A percentile compares a stretch with the other conserved stretches of the same genome.
Evolutionary conservation across 768 basidiomycete genomes (phyloP).

Genomic region (Termitomyces sp.): DNA sequence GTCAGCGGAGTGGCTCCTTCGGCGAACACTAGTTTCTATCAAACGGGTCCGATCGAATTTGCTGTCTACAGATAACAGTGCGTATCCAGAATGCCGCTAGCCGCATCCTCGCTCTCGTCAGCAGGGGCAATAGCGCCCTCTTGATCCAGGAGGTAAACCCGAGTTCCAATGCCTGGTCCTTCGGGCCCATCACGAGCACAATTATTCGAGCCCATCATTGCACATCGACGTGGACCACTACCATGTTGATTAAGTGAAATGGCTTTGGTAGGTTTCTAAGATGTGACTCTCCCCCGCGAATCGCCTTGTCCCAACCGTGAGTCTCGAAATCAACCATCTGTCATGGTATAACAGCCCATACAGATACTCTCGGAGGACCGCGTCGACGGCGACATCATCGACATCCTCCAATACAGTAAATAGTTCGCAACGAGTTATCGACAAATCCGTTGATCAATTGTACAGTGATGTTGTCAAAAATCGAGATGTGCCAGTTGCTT

Average conservation of each 20-base stretch:
- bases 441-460: background rate
- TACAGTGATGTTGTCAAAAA: background rate
- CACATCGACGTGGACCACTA: background rate
- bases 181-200: conserved; percentile 5
- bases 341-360: background rate
- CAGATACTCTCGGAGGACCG: conserved; percentile 8
- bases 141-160: conserved; percentile 3
- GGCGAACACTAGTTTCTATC: no score
- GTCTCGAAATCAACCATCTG: background rate
- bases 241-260: background rate
- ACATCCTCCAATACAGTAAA: conserved; percentile 9
- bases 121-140: conserved; percentile 1
- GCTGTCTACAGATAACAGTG: conserved; percentile 4
- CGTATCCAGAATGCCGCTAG: conserved; percentile 2
- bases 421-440: background rate
- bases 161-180: background rate
- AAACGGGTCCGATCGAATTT: background rate
- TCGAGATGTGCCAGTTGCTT: background rate
- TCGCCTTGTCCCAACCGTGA: conserved; percentile 5
- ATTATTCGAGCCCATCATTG: conserved; percentile 1
- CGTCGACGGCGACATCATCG: conserved; percentile 10
- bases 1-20: conserved; percentile 4
- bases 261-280: background rate
- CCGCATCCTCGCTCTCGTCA: conserved; percentile 2
- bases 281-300: background rate